Conservation (phyloP, 139 green algal genomes). For the Tetraselmis striata region DNA sequence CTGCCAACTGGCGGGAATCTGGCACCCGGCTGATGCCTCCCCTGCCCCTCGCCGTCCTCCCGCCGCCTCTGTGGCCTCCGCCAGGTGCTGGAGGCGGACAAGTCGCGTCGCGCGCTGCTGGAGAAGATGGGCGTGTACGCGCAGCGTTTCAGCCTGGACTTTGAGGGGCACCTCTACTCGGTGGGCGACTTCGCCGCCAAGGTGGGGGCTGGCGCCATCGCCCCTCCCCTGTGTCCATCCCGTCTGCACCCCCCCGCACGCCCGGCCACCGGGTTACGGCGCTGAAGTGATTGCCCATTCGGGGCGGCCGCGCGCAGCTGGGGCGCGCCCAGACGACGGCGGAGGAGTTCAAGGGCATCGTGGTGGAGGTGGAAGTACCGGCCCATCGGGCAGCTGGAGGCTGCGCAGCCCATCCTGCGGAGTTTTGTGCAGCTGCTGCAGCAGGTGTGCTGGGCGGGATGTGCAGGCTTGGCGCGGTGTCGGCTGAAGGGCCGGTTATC, state of each 20-base stretch:
- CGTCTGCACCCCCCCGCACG: no score
- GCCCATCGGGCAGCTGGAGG: neutral
- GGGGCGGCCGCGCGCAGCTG: neutral
- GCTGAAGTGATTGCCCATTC: no score
- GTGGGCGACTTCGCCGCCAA: constrained; percentile 8
- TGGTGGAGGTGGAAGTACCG: constrained; percentile 14
- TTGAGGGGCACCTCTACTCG: constrained; percentile 7
- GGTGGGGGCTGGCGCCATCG: neutral
- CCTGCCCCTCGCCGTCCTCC: neutral
- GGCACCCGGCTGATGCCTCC: neutral
- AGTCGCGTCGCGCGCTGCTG: neutral
- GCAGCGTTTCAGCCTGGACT: neutral
- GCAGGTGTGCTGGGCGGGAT: neutral
- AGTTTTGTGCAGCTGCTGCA: constrained; percentile 14
- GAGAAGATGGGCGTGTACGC: neutral
- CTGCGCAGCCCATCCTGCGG: constrained; percentile 1
- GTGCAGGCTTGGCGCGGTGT: no score
- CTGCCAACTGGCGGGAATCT: no score
- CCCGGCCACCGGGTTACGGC: no score
- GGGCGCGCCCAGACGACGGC: neutral
- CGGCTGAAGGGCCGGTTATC: no score
- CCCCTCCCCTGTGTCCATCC: no score
- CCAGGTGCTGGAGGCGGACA: neutral
- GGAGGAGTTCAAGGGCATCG: constrained; percentile 4
- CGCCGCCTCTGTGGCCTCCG: neutral